phyloP scores from a whole-genome alignment of 2,329 filamentous ascomycete species.

The Elsinoe arachidis region DNA sequence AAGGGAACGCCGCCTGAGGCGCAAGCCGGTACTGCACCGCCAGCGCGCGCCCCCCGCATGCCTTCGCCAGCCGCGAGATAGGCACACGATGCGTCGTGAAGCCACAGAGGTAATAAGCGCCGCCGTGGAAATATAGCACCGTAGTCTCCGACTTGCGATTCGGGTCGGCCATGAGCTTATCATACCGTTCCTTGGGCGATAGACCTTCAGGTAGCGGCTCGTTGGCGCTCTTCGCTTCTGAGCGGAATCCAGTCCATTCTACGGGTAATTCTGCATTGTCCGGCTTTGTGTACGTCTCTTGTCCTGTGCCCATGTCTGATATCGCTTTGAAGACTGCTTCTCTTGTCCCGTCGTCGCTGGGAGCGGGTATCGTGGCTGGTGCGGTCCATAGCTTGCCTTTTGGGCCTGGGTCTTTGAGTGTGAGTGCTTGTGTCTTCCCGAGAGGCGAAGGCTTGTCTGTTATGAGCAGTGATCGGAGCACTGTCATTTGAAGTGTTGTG shows the following conservation, averaged over 20 bases:
- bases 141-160: slow-evolving; percentile 47
- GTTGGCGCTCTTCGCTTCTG: slow-evolving; percentile 39
- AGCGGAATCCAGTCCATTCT: slow-evolving; percentile 68
- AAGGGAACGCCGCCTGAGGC: slow-evolving; percentile 66
- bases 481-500: slow-evolving; percentile 61
- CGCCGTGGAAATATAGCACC: slow-evolving; percentile 67
- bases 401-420: slow-evolving; percentile 55
- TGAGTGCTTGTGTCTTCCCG: slow-evolving; percentile 54
- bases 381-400: slow-evolving; percentile 78
- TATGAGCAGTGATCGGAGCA: slow-evolving; percentile 59
- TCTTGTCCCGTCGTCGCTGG: slow-evolving; percentile 40
- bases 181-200: slow-evolving; percentile 57
- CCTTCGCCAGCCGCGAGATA: slow-evolving; percentile 54
- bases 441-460: slow-evolving; percentile 44
- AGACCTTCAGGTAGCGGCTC: slow-evolving; percentile 45
- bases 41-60: slow-evolving; percentile 60
- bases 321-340: slow-evolving; percentile 52
- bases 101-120: slow-evolving; percentile 65
- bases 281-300: slow-evolving; percentile 39
- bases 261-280: slow-evolving; percentile 52
- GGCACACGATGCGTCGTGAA: slow-evolving; percentile 56
- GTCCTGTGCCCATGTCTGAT: slow-evolving; percentile 41
- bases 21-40: slow-evolving; percentile 66
- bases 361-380: slow-evolving; percentile 55
- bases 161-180: slow-evolving; percentile 58